Evolutionary conservation across 2,329 filamentous ascomycete species (phyloP), one percentile per base, ranked within the genome.

Genomic region (Bipolaris sorokiniana): DNA sequence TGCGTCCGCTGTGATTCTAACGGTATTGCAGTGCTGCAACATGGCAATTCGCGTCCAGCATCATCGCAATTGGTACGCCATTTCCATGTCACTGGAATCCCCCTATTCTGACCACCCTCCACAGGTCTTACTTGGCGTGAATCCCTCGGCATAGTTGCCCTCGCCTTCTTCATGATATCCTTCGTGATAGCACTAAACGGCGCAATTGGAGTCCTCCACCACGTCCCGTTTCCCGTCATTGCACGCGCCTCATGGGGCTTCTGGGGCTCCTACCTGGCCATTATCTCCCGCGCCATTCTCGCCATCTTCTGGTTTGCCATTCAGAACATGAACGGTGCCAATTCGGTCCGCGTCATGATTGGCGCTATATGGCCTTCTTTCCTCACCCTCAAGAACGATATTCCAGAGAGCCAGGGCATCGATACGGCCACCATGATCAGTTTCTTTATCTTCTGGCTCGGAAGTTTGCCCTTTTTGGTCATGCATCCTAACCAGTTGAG

Each of bases 221-320:
- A 86, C 66, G 77, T 82, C 4, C 83, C 83, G 0, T 86, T 86
- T 64, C 82, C 84, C 0, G 83, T 86, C 7, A 79, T 84, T 23
- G 80, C 81, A 0, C 81, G 84, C 46, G 82, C 83, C 2, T 81
- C 79, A 47, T 86, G 83, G 78, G 49, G 84, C 0, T 86, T 84
- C 73, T 84, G 80, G 78, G 83, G 83, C 51, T 83, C 80, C 22
- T 84, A 84, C 65, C 75, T 86, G 36, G 79, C 82, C 22, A 83
- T 86, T 50, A 65, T 85, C 7, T 83, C 81, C 0, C 78, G 83
- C 10, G 78, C 80, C 37, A 81, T 86, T 54, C 79, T 86, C 3
- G 83, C 83, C 5, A 69, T 85, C 16, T 85, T 86, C 72, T 86
- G 84, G 88, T 85, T 89, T 51, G 86, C 86, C 0, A 88, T 90